Conservation (phyloP, 73 alveolate genomes). For the Effrenium voratum region DNA sequence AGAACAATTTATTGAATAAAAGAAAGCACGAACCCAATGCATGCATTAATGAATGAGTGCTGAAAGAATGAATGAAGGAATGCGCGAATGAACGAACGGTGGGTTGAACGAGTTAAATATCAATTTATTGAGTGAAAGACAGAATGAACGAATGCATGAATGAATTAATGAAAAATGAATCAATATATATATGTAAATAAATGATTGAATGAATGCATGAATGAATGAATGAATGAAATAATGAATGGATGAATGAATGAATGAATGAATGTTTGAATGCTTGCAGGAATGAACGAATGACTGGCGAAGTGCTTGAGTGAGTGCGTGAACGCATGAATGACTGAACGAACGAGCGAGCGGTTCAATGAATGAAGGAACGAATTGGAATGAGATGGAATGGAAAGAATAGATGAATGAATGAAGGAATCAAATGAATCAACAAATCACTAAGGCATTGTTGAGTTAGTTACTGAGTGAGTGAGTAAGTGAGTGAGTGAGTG, state of each 20-base stretch:
- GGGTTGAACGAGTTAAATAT: neutral
- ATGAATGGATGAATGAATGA: neutral
- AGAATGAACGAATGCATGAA: conserved; percentile 9
- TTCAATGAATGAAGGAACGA: too few relatives aligned
- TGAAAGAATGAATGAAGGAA: neutral
- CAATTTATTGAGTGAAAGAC: neutral
- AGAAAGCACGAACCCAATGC: neutral
- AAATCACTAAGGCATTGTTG: neutral
- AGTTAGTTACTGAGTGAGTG: too few relatives aligned
- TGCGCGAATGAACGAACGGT: neutral
- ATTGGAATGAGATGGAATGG: too few relatives aligned
- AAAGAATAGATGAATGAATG: too few relatives aligned
- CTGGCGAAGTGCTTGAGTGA: neutral
- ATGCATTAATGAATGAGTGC: neutral
- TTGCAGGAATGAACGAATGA: conserved; percentile 6
- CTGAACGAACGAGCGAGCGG: too few relatives aligned
- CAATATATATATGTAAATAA: neutral
- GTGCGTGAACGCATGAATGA: too few relatives aligned
- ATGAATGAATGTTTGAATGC: neutral
- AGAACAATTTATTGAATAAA: neutral
- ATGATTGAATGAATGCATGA: neutral
- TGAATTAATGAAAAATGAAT: neutral
- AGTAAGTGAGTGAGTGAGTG: too few relatives aligned
- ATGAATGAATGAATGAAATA: neutral
- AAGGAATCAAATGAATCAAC: neutral